Base-by-base conservation (phyloP, 345 rosid genomes). In the Bruguiera gymnorhiza region DNA sequence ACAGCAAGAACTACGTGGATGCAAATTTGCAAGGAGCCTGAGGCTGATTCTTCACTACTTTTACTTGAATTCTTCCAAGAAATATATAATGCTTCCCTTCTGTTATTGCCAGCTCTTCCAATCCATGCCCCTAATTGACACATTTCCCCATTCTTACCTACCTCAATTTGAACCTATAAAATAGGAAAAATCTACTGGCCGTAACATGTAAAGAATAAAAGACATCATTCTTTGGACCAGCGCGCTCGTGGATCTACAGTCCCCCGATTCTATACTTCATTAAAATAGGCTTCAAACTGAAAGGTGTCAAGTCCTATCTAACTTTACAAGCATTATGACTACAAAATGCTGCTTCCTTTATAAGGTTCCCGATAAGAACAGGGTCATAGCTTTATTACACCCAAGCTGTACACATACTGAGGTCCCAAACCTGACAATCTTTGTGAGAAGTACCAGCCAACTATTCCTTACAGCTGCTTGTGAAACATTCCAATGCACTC, bases 361-460 rank as follows among this genome's bases (percentile, higher is more conserved):
- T 51, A 53, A 66, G 60, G 20, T 51, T 56, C 55, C 15, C 39
- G 61, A 13, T 37, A 63, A 55, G 62, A 15, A 75, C 6, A 63
- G 10, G 60, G 36, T 24, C 5, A 15, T 65, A 76, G 50, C 36
- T 31, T 29, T 50, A 31, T 54, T 52, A 65, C 60, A 58, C 68
- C 37, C 65, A 60, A 30, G 59, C 79, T 79, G 54, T 70, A 77
- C 80, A 77, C 48, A 59, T 60, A 57, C 56, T 15, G 55, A 54
- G 73, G 72, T 63, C 46, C 16, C 30, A 55, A 60, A 21, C 74
- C 69, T 52, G n/a, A 31, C 31, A 29, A 62, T 64, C 62, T 8
- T 39, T 43, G 36, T 11, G 6, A 30, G 54, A 30, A 62, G 67
- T 64, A 67, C 80, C 76, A 5, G 77, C 69, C 27, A 36, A 30